These are phyloP conservation scores for Pinus taeda DNA, from an alignment of 75 land plant species.

Conservation along the genomic window DNA sequence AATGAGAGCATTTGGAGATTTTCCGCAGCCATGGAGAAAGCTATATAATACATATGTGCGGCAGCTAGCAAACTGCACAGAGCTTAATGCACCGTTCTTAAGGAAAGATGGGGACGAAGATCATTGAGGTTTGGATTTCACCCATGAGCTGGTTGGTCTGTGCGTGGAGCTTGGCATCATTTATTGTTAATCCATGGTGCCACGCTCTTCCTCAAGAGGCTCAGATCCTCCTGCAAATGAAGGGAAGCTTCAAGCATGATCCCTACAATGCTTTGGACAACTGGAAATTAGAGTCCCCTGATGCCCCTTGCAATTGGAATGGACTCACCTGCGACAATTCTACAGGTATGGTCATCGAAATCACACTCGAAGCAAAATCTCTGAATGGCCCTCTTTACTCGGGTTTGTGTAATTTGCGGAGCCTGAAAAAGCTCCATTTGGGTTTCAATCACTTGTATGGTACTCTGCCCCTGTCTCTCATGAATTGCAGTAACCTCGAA, in stretches of 20 bases:
- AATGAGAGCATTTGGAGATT: too few species aligned
- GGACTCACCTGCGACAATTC: neutral
- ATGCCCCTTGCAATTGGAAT: conserved; percentile 12
- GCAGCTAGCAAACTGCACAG: too few species aligned
- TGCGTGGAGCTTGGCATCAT: too few species aligned
- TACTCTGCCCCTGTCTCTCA: conserved; percentile 18
- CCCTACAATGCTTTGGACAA: conserved; percentile 20
- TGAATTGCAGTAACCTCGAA: conserved; percentile 15
- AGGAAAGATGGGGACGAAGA: too few species aligned
- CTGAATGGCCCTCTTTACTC: conserved; percentile 10
- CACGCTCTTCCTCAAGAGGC: neutral
- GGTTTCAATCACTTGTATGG: conserved; percentile 25
- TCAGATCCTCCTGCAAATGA: conserved; percentile 3
- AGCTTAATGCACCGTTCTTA: too few species aligned
- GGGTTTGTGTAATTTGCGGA: conserved; percentile 8
- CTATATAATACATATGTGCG: too few species aligned
- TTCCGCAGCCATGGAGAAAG: too few species aligned
- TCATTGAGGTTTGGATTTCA: too few species aligned
- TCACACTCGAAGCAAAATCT: neutral
- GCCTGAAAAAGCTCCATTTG: conserved; percentile 14
- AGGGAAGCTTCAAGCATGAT: conserved; percentile 15
- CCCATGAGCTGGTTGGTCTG: too few species aligned
- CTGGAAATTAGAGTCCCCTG: conserved; percentile 34
- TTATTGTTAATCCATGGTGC: neutral
- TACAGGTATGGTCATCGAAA: conserved; percentile 3